Evolutionary conservation across 2,329 filamentous ascomycete species (phyloP).

Genomic region (Thelonectria discophora): DNA sequence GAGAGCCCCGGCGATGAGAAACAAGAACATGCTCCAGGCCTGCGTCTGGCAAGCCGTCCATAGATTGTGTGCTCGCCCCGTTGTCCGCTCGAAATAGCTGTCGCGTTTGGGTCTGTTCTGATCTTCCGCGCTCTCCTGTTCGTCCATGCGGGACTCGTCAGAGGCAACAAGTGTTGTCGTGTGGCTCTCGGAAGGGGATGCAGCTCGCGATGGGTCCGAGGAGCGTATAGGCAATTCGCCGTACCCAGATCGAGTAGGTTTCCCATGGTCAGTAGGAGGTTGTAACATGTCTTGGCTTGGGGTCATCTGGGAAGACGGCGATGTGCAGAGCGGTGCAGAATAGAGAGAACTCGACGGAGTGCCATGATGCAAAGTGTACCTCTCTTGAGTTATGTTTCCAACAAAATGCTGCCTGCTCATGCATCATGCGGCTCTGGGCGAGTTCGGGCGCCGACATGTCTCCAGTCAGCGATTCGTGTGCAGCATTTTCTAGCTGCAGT

Average conservation of each 20-base stretch:
- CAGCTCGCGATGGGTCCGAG: background rate
- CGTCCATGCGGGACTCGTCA: background rate
- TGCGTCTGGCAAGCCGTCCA: background rate
- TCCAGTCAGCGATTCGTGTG: background rate
- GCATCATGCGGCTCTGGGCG: background rate
- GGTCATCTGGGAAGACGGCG: background rate
- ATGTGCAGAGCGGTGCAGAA: background rate
- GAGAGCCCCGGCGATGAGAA: constrained; percentile 33
- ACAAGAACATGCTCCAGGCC: constrained; percentile 39
- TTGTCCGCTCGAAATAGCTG: background rate
- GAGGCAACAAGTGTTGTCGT: background rate
- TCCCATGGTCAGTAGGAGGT: background rate
- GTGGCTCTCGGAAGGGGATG: background rate
- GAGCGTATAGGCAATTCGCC: background rate
- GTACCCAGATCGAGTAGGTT: background rate
- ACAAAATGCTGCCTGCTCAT: background rate
- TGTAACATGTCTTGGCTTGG: background rate
- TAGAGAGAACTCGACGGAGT: background rate
- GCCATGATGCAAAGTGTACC: background rate
- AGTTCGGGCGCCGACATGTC: background rate
- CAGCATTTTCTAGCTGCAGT: background rate
- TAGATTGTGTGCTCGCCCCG: background rate
- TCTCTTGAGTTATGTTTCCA: background rate
- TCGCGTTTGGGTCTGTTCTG: background rate
- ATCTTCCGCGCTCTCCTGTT: background rate